Evolutionary conservation across 306 rosid species (phyloP), one percentile per base, ranked within the genome.

Genomic region (Cicer arietinum): DNA sequence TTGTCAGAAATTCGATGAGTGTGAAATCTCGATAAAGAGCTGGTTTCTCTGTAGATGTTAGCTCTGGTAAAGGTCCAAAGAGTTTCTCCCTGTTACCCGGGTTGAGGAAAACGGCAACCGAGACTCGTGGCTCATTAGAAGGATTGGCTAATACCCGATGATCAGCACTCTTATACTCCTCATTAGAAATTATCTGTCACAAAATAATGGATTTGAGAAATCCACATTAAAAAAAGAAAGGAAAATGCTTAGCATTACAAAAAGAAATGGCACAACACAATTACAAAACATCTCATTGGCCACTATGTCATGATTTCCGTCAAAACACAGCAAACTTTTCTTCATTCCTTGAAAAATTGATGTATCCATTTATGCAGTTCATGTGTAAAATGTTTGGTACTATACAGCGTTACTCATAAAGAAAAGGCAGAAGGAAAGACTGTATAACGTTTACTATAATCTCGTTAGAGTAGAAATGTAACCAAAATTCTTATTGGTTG

Each of bases 31-130:
- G 44, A 51, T 88, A 93, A 10, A 81, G 77, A 0, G 89, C 62
- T 0, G 90, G 96, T 30, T 85, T 89, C 17, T 83, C 86, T 4
- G 59, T 69, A 8, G 89, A 77, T 22, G 86, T 76, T 64, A 93
- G 84, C 85, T 93, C 96, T 4, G 94, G 94, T 73, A 89, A 68
- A 12, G 96, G 98, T 53, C 98, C 98, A 69, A 72, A 89, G 6
- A 79, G 37, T 7, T 74, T 72, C 52, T 88, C 90, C 65, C 90
- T 79, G 0, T 63, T 54, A 47, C 96, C 8, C 7, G 96, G 94
- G 70, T 85, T 84, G 35, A 83, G 68, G 77, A 93, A 91, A 44
- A 86, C 80, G 0, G 85, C 96, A 0, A 77, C 12, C 0, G 97
- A 88, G 2, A 88, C 89, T 1, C 96, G 79, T 1, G 96, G 77